phyloP scores from a whole-genome alignment of 352 stramenopile genomes.

The Globisporangium alternatum region DNA sequence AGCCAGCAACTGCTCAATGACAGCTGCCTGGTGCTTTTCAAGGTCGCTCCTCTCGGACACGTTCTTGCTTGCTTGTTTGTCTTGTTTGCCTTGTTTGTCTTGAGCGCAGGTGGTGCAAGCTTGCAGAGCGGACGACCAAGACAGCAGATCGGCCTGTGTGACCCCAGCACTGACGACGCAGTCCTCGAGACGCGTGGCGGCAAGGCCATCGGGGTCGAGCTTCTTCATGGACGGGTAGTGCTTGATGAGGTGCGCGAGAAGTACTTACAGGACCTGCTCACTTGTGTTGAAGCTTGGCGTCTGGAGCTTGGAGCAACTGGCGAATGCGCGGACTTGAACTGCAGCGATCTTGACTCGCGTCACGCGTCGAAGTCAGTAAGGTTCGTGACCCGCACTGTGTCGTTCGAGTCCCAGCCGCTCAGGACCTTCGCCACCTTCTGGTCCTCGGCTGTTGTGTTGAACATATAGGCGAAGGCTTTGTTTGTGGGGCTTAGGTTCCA shows the following conservation, averaged over 20 bases:
- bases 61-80: no score
- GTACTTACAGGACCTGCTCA: background rate
- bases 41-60: no score
- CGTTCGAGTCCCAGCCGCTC: background rate
- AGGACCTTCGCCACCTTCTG: slow-evolving; percentile 12
- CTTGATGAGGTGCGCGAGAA: background rate
- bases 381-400: background rate
- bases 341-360: background rate
- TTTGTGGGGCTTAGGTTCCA: slow-evolving; percentile 19
- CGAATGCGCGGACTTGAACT: background rate
- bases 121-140: background rate
- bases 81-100: background rate
- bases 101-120: background rate
- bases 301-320: background rate
- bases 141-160: background rate
- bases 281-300: background rate
- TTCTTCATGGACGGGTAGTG: background rate
- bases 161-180: background rate
- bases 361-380: background rate
- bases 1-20: no score
- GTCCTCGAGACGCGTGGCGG: background rate
- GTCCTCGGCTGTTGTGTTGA: slow-evolving; percentile 19
- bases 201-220: background rate
- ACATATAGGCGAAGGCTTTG: slow-evolving; percentile 24
- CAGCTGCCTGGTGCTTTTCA: no score